phyloP scores from a whole-genome alignment of 164 flowering plant genomes.

The Sedum album region DNA sequence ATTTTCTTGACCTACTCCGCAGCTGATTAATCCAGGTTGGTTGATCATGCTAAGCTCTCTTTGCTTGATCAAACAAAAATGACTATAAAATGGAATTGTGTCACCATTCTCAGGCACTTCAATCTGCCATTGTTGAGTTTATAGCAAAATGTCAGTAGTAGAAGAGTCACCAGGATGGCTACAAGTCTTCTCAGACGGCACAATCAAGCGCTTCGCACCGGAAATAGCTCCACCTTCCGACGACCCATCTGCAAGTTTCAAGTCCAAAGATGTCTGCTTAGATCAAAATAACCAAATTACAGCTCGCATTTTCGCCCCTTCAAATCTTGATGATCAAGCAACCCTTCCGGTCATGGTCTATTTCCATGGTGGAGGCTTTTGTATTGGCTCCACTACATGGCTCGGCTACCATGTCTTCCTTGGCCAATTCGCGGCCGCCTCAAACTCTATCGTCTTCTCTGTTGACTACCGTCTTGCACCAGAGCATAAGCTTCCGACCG shows the following conservation, averaged over 20 bases:
- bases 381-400: constrained; percentile 88
- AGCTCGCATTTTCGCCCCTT: constrained; percentile 54
- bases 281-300: constrained; percentile 42
- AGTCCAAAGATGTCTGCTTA: constrained; percentile 53
- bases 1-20: neutral
- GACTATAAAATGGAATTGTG: neutral
- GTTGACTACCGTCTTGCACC: constrained; percentile 81
- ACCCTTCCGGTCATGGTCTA: constrained; percentile 53
- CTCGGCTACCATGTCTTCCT: constrained; percentile 64
- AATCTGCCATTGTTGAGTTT: neutral
- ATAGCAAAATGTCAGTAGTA: constrained; percentile 39
- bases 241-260: constrained; percentile 27
- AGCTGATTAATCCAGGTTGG: neutral
- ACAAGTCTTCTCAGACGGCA: constrained; percentile 64
- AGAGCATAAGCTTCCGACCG: constrained; percentile 55
- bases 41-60: neutral
- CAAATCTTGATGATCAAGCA: constrained; percentile 3
- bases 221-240: constrained; percentile 29
- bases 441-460: constrained; percentile 45
- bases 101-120: neutral
- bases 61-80: neutral
- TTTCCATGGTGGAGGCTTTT: constrained; percentile 86
- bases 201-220: constrained; percentile 48
- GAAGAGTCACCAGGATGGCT: constrained; percentile 51
- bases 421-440: constrained; percentile 34